Evolutionary conservation across 306 rosid genomes (phyloP).

Genomic region (Vachellia collinsii): DNA sequence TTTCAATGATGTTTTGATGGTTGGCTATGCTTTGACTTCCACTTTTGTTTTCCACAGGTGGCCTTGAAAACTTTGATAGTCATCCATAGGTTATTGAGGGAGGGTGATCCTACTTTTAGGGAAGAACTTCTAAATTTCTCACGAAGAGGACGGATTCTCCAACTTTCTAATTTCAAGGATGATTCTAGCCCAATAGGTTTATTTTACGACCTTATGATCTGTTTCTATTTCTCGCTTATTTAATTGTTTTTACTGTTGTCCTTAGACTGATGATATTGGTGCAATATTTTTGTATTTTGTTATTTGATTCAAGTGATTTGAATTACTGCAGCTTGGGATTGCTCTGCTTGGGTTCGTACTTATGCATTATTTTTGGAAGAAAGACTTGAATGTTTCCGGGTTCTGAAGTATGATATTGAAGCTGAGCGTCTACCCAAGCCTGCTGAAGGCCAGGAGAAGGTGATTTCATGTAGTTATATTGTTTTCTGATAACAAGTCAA

Average conservation of each 20-base stretch:
- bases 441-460: slow-evolving; percentile 75
- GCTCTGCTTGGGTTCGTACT: slow-evolving; percentile 91
- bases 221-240: background rate
- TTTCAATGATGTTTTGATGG: slow-evolving; percentile 6
- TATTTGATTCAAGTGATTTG: slow-evolving; percentile 19
- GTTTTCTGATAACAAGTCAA: slow-evolving; percentile 9
- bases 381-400: slow-evolving; percentile 79
- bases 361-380: slow-evolving; percentile 89
- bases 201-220: slow-evolving; percentile 29
- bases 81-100: slow-evolving; percentile 27
- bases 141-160: slow-evolving; percentile 69
- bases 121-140: slow-evolving; percentile 57
- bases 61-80: slow-evolving; percentile 15
- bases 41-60: slow-evolving; percentile 9
- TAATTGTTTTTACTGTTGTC: background rate
- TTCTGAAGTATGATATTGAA: slow-evolving; percentile 82
- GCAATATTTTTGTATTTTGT: background rate
- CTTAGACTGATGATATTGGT: slow-evolving; percentile 15
- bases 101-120: slow-evolving; percentile 25
- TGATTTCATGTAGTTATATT: background rate
- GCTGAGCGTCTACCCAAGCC: slow-evolving; percentile 82
- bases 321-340: slow-evolving; percentile 79
- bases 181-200: slow-evolving; percentile 87
- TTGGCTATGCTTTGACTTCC: slow-evolving; percentile 13
- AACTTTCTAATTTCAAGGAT: slow-evolving; percentile 83